Conservation (phyloP, 1,284 basidiomycete genomes). For the Bjerkandera adusta region DNA sequence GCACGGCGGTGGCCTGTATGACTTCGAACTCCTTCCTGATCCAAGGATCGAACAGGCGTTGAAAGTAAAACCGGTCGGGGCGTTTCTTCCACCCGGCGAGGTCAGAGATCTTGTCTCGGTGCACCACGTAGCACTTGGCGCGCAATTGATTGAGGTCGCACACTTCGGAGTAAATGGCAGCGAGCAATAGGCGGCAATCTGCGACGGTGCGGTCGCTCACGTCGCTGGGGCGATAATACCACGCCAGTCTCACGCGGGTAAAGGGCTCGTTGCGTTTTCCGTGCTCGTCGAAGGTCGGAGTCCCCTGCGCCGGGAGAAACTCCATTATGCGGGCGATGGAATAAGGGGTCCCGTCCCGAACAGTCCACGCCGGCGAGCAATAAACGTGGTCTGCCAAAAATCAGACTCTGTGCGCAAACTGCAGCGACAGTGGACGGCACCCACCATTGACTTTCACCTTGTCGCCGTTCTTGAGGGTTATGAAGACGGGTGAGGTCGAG, state of each 20-base stretch:
- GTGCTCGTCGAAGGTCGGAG: conserved; percentile 39
- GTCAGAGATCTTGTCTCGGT: conserved; percentile 93
- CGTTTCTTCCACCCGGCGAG: conserved; percentile 93
- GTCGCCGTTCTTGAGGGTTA: conserved; percentile 71
- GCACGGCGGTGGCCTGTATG: conserved; percentile 81
- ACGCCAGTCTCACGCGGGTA: conserved; percentile 83
- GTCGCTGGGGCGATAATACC: conserved; percentile 92
- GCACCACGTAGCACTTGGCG: conserved; percentile 89
- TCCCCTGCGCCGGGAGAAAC: conserved; percentile 80
- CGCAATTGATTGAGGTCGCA: conserved; percentile 91
- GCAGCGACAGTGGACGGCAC: conserved; percentile 18
- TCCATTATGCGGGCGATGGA: conserved; percentile 95
- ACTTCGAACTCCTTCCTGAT: conserved; percentile 99
- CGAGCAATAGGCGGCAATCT: conserved; percentile 87
- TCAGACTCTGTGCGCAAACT: conserved; percentile 25
- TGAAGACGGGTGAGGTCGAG: conserved; percentile 25
- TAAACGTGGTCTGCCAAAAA: conserved; percentile 86
- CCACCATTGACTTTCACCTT: conserved; percentile 81
- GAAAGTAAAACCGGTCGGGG: conserved; percentile 95
- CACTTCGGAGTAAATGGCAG: conserved; percentile 94
- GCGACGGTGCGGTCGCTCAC: conserved; percentile 82
- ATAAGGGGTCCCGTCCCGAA: conserved; percentile 90
- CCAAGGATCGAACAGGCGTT: conserved; percentile 93
- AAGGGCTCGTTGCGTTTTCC: conserved; percentile 58
- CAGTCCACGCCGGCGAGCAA: conserved; percentile 87